phyloP scores from a whole-genome alignment of 176 grass and related monocot genomes.

The Bolboschoenus planiculmis region DNA sequence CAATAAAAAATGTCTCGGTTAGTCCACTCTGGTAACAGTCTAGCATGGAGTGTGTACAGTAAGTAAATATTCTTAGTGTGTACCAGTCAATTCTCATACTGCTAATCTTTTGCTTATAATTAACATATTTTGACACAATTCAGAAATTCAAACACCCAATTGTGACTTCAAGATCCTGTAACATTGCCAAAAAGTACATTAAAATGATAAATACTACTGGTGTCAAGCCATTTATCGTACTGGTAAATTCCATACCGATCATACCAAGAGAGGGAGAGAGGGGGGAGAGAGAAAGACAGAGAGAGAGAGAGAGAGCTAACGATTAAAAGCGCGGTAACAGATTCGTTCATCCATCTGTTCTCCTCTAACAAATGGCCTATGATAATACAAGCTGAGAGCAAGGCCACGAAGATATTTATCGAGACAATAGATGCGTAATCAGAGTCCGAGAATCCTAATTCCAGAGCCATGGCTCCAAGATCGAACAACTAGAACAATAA shows the following conservation, averaged over 20 bases:
- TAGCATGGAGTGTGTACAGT: not conserved
- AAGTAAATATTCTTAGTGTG: not conserved
- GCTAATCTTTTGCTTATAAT: not conserved
- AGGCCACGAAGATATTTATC: conserved; percentile 59
- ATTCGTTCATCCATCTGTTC: conserved; percentile 87
- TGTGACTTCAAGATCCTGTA: not conserved
- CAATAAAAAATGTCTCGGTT: not conserved
- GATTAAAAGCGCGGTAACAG: conserved; percentile 65
- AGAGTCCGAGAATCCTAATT: conserved; percentile 34
- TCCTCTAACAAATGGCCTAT: conserved; percentile 74
- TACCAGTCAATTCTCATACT: not conserved
- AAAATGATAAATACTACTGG: not conserved
- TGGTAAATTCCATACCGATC: not conserved
- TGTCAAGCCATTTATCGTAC: not conserved
- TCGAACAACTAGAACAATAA: not conserved
- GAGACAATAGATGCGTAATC: conserved; percentile 50
- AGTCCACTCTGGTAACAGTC: not conserved
- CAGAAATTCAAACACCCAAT: not conserved
- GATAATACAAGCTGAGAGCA: conserved; percentile 70
- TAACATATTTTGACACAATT: not conserved
- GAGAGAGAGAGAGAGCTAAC: conserved; percentile 28
- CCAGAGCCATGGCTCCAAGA: not conserved
- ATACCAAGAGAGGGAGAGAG: not conserved
- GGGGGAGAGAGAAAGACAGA: not conserved
- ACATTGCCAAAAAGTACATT: not conserved